These are phyloP conservation scores for Ophiocordyceps sinensis DNA, from an alignment of 2,329 filamentous ascomycete genomes.

Conservation along the genomic window DNA sequence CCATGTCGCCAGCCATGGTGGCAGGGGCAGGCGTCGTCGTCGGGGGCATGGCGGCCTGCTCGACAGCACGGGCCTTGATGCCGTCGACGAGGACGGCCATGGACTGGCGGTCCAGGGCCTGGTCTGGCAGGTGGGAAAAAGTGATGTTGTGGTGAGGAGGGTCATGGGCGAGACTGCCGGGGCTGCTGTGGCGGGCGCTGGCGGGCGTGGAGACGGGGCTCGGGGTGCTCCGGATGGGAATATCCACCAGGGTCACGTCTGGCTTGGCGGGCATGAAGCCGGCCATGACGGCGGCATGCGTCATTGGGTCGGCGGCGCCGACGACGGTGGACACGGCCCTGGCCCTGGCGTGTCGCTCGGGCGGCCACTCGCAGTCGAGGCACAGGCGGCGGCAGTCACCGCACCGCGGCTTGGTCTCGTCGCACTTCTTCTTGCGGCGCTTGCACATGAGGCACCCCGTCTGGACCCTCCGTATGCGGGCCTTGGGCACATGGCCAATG, in stretches of 20 bases:
- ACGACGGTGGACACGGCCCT: constrained; percentile 3
- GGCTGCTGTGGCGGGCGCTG: constrained; percentile 6
- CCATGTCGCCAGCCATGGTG: constrained; percentile 4
- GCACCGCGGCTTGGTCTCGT: constrained; percentile 28
- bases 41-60: neutral
- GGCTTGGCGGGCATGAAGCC: neutral
- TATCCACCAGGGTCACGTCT: constrained; percentile 5
- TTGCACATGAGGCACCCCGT: constrained; percentile 30
- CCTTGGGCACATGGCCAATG: constrained; percentile 14
- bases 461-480: constrained; percentile 18
- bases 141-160: neutral
- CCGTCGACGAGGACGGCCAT: neutral
- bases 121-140: constrained; percentile 3
- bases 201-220: constrained; percentile 8
- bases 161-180: constrained; percentile 1
- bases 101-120: neutral
- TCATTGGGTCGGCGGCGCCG: neutral
- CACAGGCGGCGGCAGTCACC: constrained; percentile 20
- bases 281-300: neutral
- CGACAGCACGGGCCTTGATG: too few species aligned
- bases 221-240: constrained; percentile 8
- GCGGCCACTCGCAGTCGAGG: constrained; percentile 18
- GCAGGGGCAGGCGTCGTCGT: constrained; percentile 1
- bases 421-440: constrained; percentile 32
- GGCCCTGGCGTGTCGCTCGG: constrained; percentile 8